phyloP scores from a whole-genome alignment of 108 stramenopile genomes.

The Epithemia pelagica region DNA sequence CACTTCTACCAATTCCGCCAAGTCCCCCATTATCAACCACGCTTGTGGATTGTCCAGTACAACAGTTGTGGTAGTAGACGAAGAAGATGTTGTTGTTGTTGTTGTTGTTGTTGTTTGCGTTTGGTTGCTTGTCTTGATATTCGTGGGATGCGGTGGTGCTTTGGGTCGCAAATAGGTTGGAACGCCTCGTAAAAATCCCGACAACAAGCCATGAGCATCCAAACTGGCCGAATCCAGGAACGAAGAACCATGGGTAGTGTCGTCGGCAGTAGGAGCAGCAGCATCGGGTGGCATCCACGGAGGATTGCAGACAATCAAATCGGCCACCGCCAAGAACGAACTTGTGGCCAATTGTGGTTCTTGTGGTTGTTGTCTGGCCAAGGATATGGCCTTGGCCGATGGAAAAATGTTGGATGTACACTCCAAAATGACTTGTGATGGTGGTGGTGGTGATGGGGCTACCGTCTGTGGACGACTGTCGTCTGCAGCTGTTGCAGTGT shows the following conservation, averaged over 20 bases:
- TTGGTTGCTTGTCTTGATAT: neutral
- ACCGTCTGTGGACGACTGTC: no score
- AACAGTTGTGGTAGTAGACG: no score
- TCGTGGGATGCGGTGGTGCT: neutral
- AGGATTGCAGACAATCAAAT: neutral
- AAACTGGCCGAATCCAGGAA: neutral
- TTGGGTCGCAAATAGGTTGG: neutral
- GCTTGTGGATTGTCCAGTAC: neutral
- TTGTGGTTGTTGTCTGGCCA: neutral
- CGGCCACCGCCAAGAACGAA: no score
- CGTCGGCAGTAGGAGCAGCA: neutral
- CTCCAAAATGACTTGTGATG: neutral
- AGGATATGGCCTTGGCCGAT: neutral
- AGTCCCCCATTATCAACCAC: neutral
- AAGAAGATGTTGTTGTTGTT: no score
- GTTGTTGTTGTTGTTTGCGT: neutral
- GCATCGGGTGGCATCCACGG: neutral
- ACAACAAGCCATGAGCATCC: neutral
- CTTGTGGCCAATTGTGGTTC: neutral
- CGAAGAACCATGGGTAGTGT: neutral
- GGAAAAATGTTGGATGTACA: neutral
- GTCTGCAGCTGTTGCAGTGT: no score
- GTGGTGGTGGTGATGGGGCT: neutral
- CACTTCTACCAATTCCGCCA: neutral
- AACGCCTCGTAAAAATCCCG: neutral